phyloP scores from a whole-genome alignment of 306 rosid genomes.

The Hylodesmum podocarpum region DNA sequence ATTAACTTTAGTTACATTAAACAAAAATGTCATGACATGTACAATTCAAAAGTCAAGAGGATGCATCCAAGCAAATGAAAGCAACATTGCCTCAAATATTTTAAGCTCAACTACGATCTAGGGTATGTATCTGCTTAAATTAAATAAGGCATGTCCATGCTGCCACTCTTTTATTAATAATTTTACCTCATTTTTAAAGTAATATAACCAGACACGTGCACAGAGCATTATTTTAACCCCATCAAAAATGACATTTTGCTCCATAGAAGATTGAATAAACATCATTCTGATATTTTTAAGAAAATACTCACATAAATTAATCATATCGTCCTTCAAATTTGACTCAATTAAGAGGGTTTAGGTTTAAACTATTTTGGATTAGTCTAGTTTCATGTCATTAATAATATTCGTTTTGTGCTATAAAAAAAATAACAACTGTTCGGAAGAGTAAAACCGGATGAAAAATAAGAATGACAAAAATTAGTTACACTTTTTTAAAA shows the following conservation, averaged over 20 bases:
- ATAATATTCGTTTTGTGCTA: no score
- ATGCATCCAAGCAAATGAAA: constrained; percentile 10
- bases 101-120: not conserved
- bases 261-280: not conserved
- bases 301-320: not conserved
- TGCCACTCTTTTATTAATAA: not conserved
- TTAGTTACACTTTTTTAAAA: no score
- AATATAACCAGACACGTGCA: not conserved
- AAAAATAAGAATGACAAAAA: no score
- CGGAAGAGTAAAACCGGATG: no score
- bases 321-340: not conserved
- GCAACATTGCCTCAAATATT: not conserved
- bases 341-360: no score
- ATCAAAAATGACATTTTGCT: not conserved
- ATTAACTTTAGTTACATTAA: not conserved
- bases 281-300: not conserved
- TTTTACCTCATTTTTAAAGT: not conserved
- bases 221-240: not conserved
- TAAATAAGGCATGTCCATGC: not conserved
- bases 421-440: no score
- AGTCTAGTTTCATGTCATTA: no score
- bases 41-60: not conserved
- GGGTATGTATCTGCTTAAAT: not conserved
- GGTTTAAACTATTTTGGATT: no score
- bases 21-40: not conserved